Conservation (phyloP, 495 filamentous ascomycete genomes). For the Xylaria longipes region DNA sequence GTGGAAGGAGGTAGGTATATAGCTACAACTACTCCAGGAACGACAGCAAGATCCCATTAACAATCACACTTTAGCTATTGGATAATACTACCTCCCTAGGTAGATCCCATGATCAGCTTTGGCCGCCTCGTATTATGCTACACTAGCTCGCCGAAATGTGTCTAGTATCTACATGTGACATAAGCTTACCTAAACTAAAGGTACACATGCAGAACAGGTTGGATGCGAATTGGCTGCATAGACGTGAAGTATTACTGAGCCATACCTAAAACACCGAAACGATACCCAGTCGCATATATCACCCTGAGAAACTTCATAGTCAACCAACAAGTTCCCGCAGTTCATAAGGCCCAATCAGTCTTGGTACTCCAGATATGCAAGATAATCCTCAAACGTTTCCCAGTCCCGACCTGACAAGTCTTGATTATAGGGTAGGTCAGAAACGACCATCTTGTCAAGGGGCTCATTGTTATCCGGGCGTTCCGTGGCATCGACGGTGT, state of each 20-base stretch:
- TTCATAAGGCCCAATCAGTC: not conserved
- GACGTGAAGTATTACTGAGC: not conserved
- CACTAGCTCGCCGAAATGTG: not conserved
- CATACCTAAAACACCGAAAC: not conserved
- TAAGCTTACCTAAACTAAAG: not conserved
- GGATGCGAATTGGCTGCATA: not conserved
- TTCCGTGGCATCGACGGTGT: not conserved
- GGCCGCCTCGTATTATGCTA: not conserved
- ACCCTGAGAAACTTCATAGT: not conserved
- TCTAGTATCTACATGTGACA: constrained; percentile 1
- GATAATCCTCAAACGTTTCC: constrained; percentile 22
- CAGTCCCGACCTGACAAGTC: constrained; percentile 16
- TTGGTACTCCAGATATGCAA: constrained; percentile 23
- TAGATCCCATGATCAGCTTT: not conserved
- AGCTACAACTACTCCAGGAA: not conserved
- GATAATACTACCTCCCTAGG: too few relatives aligned
- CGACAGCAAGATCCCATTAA: not conserved
- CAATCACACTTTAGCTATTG: not conserved
- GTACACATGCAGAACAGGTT: not conserved
- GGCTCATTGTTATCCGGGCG: constrained; percentile 12
- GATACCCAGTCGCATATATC: not conserved
- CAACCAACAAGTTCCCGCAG: not conserved
- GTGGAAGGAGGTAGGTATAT: not conserved
- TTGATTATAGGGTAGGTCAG: constrained; percentile 22
- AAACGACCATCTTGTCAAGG: constrained; percentile 17